These are phyloP conservation scores for Aspergillus pseudotamarii DNA, from an alignment of 2,329 filamentous ascomycete species.

Conservation along the genomic window DNA sequence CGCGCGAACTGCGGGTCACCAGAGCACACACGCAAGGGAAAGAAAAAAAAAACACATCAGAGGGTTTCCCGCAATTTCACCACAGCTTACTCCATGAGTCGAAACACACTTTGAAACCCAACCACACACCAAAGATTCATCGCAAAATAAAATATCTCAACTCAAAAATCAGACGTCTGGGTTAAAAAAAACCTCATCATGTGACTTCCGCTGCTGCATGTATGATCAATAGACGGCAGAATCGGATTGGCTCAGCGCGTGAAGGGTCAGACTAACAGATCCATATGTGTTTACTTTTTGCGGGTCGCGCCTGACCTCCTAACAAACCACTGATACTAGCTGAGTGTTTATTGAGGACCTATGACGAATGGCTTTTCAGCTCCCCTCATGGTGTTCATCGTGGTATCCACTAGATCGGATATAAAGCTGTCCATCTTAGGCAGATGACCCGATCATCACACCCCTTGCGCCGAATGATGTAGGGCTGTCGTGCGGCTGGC, in stretches of 20 bases:
- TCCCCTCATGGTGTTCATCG: background rate
- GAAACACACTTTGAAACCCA: background rate
- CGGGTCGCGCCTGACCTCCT: constrained; percentile 1
- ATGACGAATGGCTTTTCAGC: background rate
- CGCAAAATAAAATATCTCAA: background rate
- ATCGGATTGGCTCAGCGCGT: background rate
- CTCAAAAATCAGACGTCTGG: background rate
- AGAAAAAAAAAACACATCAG: background rate
- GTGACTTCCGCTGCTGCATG: background rate
- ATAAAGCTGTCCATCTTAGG: background rate
- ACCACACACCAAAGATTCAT: background rate
- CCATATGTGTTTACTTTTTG: constrained; percentile 3
- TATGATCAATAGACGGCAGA: background rate
- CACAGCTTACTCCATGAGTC: background rate
- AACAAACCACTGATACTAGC: background rate
- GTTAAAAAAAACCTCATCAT: background rate
- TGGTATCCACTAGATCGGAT: background rate
- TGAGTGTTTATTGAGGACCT: background rate
- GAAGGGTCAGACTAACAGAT: background rate
- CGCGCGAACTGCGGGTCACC: background rate
- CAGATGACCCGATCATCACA: background rate
- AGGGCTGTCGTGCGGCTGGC: background rate
- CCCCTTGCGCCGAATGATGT: background rate
- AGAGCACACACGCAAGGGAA: background rate
- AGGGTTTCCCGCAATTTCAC: background rate